Base-by-base conservation (phyloP, 306 rosid genomes). In the Astragalus glycyphyllos region DNA sequence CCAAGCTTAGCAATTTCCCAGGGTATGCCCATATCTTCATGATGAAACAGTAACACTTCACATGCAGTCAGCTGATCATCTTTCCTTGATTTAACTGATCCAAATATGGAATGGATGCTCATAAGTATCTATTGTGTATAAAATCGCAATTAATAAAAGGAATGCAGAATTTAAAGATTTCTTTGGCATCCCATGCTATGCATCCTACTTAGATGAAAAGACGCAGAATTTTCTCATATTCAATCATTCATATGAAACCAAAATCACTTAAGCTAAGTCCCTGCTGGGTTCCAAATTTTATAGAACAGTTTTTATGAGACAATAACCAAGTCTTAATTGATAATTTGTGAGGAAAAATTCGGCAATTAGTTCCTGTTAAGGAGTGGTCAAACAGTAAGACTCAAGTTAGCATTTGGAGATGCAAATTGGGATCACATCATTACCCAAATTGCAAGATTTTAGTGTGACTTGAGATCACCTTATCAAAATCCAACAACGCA, bases 1-100 rank as follows among this genome's bases (percentile, higher is more conserved):
- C 97, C 99, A 12, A 94, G 92, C 77, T 94, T 94, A 1, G 99
- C 97, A 16, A 94, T 79, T 83, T 94, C 99, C 99, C 99, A 89
- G 11, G 97, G 97, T 12, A 94, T 94, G n/a, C 99, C 99, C 99
- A 94, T 94, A 83, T 91, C 99, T 81, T 94, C 99, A 0, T 87
- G 77, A 60, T 94, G 99, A 86, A 87, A 94, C 66, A 94, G 71
- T 48, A 91, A 59, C 68, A 94, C 87, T 84, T 94, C 99, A 48
- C 97, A 94, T 48, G 99, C 82, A 48, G 91, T 89, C 65, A 83
- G 69, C 79, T 81, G 85, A 34, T 84, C 92, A 44, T 85, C 90
- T 62, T 74, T 90, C 51, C 69, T 84, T 50, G 99, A 91, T 80
- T 94, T 88, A 77, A 86, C 99, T 94, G 90, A 58, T 84, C 71